Base-by-base conservation (phyloP, 768 basidiomycete species). In the Sistotremastrum niveocremeum region DNA sequence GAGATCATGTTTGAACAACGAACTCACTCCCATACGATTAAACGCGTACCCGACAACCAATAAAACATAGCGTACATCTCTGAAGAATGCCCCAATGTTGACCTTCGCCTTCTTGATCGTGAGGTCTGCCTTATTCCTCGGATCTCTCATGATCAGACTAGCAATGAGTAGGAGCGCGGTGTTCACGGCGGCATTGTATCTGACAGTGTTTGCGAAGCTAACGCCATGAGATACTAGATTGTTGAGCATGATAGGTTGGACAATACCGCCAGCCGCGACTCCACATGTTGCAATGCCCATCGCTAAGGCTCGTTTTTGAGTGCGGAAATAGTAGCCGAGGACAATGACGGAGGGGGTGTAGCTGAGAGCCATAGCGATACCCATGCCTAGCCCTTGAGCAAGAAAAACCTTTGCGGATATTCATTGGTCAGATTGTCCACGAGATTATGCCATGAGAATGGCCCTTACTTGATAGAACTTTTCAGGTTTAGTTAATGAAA, bases 241-340 rank as follows among this genome's bases (percentile, higher is more conserved):
- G 55, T 83, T 81, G 28, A 84, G 62, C 64, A 80, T 69, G 52
- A 80, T 77, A 2, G 77, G 76, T 47, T 79, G 76, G 7, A 81
- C 53, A 20, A 74, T 66, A 7, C 75, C 77, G 3, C 81, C 80
- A 9, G 77, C 55, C 11, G 72, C 75, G 12, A 76, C 69, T 28
- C 71, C 71, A n/a, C 73, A 72, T 9, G 74, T 73, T 34, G 66
- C 72, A 38, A 80, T 60, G 10, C 77, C 72, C 49, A 77, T 73
- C 0, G 72, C 76, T 35, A 77, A 55, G 4, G 70, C 66, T 7
- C 71, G 65, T 31, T 65, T 64, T 29, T 56, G 60, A 31, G 20
- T 20, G 32, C 67, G 59, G 57, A 78, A 81, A 53, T 73, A 71
- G 49, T 79, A 77, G 7, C 70, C 68, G 4, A 73, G 57, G 35